Evolutionary conservation across 345 rosid species (phyloP).

Genomic region (Punica granatum): DNA sequence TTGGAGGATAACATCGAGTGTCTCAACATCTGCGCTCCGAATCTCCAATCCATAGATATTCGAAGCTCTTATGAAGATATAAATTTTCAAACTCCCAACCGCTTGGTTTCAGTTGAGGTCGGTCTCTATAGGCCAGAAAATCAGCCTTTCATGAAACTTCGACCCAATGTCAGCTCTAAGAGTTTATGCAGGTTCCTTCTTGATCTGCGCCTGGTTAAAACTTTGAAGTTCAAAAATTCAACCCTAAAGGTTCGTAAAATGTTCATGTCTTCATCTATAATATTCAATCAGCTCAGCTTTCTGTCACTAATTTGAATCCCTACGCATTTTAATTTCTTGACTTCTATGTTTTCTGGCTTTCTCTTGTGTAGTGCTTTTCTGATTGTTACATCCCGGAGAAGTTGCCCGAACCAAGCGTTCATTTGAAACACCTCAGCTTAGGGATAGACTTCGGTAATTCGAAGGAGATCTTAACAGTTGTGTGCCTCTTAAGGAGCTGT

Average conservation of each 20-base stretch:
- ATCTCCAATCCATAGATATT: background rate
- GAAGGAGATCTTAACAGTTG: background rate
- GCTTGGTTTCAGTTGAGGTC: background rate
- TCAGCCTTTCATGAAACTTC: background rate
- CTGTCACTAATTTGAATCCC: background rate
- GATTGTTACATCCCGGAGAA: background rate
- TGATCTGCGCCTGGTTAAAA: background rate
- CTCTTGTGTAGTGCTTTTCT: background rate
- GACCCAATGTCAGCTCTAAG: background rate
- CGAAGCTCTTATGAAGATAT: background rate
- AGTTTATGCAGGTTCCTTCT: background rate
- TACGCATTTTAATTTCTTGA: background rate
- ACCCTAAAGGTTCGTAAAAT: background rate
- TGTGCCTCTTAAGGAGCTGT: background rate
- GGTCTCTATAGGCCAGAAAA: background rate
- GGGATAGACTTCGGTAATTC: background rate
- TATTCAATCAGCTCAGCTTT: background rate
- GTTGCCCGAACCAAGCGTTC: background rate
- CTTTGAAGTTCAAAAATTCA: background rate
- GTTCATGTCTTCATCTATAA: no score
- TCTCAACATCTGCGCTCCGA: background rate
- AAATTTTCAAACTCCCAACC: background rate
- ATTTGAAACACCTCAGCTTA: background rate
- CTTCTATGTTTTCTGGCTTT: background rate
- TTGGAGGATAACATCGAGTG: background rate